Evolutionary conservation across 306 rosid genomes (phyloP).

Genomic region (Rosa chinensis): DNA sequence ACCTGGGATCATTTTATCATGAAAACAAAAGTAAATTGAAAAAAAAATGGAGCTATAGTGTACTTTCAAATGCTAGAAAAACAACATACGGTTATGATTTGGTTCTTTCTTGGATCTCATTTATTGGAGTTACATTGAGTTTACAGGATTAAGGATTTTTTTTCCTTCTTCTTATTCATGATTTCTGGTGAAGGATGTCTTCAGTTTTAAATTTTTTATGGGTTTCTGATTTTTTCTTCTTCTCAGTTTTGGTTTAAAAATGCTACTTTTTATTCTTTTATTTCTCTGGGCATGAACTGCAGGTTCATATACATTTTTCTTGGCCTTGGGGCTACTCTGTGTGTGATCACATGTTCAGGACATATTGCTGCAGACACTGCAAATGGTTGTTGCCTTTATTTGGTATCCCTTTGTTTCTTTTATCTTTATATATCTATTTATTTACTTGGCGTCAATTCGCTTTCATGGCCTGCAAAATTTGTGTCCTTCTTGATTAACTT

Average conservation of each 20-base stretch:
- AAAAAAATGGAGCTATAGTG: too few relatives aligned
- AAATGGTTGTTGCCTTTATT: constrained; percentile 75
- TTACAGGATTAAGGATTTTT: background rate
- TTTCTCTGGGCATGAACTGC: constrained; percentile 21
- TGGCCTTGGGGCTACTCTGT: constrained; percentile 62
- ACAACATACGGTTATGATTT: background rate
- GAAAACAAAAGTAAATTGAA: background rate
- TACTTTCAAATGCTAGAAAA: background rate
- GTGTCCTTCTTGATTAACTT: background rate
- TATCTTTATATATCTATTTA: background rate
- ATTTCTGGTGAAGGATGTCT: background rate
- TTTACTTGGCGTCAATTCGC: background rate
- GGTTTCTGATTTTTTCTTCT: background rate
- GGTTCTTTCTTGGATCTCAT: background rate
- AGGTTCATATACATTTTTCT: constrained; percentile 81
- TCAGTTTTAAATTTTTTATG: background rate
- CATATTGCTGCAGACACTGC: constrained; percentile 81
- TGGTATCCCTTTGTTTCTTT: constrained; percentile 60
- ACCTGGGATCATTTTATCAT: background rate
- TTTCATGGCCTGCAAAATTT: background rate
- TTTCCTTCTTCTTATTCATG: background rate
- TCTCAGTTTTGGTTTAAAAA: background rate
- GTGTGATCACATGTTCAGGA: constrained; percentile 72
- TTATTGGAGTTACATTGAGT: background rate
- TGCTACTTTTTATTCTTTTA: constrained; percentile 3